phyloP scores from a whole-genome alignment of 1,284 basidiomycete genomes.

The Xerocomus minutiporus region DNA sequence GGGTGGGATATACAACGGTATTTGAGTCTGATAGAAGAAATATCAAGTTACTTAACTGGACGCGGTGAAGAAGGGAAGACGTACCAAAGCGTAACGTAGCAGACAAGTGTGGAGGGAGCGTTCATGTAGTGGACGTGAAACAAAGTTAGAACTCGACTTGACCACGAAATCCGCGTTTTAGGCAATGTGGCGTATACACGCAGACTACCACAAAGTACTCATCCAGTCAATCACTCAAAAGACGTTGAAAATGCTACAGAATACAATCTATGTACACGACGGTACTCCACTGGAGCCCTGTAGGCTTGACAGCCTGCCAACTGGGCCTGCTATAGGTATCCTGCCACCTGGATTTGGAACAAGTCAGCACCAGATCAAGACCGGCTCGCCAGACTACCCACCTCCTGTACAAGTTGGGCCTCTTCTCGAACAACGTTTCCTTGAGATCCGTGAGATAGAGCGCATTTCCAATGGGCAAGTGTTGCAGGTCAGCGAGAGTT shows the following conservation, averaged over 20 bases:
- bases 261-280: neutral
- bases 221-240: too few species aligned
- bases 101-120: neutral
- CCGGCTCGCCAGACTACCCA: too few species aligned
- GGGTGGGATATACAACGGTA: neutral
- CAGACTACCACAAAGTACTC: neutral
- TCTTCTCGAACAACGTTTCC: conserved; percentile 12
- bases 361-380: conserved; percentile 3
- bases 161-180: neutral
- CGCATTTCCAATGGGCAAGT: conserved; percentile 42
- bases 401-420: conserved; percentile 25
- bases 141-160: neutral
- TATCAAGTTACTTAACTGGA: neutral
- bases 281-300: too few species aligned
- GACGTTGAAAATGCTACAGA: neutral
- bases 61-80: conserved; percentile 3
- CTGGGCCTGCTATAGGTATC: conserved; percentile 21
- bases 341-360: conserved; percentile 24
- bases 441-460: neutral
- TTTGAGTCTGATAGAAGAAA: neutral
- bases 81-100: conserved; percentile 2
- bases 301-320: conserved; percentile 19
- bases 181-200: neutral
- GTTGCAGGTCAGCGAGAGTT: conserved; percentile 51
- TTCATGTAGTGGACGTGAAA: conserved; percentile 21